Percentiles rank a stretch among this genome's conserved stretches.
Evolutionary conservation across 768 basidiomycete species (phyloP).

Genomic region (Amanita muscaria): DNA sequence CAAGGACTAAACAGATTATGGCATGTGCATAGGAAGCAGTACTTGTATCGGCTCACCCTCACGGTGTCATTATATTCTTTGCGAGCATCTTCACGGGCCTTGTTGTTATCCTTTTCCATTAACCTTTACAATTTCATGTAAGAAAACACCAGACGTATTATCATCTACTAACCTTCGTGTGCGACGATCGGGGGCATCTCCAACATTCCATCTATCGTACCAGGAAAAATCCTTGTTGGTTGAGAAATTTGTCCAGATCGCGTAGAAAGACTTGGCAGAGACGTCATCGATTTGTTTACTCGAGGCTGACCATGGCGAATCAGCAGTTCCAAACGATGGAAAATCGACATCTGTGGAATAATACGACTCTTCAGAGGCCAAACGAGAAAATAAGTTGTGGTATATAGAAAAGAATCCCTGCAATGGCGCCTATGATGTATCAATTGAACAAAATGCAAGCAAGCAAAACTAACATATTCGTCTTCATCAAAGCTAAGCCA

Average conservation of each 20-base stretch:
- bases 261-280: constrained; percentile 71
- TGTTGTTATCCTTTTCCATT: constrained; percentile 97
- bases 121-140: constrained; percentile 33
- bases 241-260: constrained; percentile 76
- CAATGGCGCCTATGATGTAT: background rate
- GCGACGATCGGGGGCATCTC: constrained; percentile 81
- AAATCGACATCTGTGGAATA: constrained; percentile 37
- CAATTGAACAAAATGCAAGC: background rate
- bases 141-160: background rate
- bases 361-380: constrained; percentile 71
- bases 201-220: constrained; percentile 75
- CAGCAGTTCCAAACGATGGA: constrained; percentile 77
- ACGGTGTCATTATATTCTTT: constrained; percentile 91
- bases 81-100: constrained; percentile 77
- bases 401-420: constrained; percentile 91
- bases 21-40: background rate
- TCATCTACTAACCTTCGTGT: constrained; percentile 53
- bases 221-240: constrained; percentile 86
- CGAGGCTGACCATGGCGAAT: constrained; percentile 58
- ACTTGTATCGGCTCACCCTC: constrained; percentile 41
- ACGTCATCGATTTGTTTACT: constrained; percentile 36
- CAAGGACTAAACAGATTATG: constrained; percentile 42
- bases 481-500: constrained; percentile 62
- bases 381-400: constrained; percentile 74
- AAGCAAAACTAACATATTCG: constrained; percentile 37